These are phyloP conservation scores for Deinandra increscens DNA, from an alignment of 129 eudicot genomes.

Conservation along the genomic window DNA sequence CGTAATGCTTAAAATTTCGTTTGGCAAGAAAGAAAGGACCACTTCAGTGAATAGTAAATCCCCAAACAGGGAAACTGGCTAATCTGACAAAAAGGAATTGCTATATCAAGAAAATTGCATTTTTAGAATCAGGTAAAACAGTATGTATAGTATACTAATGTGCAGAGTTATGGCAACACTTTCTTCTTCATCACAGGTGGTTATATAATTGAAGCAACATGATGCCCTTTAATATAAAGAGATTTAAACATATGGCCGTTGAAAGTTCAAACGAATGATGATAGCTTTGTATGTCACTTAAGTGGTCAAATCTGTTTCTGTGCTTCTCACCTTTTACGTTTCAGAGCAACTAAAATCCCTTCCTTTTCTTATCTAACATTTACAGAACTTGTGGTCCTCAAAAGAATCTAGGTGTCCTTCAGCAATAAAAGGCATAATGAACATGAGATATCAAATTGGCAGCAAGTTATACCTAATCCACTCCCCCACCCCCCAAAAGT, in stretches of 20 bases:
- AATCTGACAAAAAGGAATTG: background rate
- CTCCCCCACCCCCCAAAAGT: background rate
- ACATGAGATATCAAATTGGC: constrained; percentile 4
- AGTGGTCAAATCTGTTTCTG: background rate
- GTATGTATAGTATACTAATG: background rate
- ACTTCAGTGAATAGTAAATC: background rate
- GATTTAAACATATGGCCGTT: background rate
- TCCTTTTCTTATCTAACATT: background rate
- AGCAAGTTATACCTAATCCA: constrained; percentile 10
- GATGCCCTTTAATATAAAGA: constrained; percentile 5
- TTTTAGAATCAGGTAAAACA: background rate
- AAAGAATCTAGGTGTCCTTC: constrained; percentile 9
- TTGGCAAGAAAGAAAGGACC: background rate
- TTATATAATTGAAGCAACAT: constrained; percentile 5
- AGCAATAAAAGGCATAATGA: background rate
- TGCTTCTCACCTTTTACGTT: background rate
- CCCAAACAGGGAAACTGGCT: background rate
- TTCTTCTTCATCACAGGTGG: background rate
- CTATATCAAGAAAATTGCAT: background rate
- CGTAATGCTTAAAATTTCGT: background rate
- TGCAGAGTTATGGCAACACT: background rate
- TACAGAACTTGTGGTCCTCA: background rate
- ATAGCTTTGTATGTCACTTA: background rate
- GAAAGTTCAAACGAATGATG: background rate
- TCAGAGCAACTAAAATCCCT: background rate